Evolutionary conservation across 306 rosid species (phyloP).

Genomic region (Dalbergia cultrata): DNA sequence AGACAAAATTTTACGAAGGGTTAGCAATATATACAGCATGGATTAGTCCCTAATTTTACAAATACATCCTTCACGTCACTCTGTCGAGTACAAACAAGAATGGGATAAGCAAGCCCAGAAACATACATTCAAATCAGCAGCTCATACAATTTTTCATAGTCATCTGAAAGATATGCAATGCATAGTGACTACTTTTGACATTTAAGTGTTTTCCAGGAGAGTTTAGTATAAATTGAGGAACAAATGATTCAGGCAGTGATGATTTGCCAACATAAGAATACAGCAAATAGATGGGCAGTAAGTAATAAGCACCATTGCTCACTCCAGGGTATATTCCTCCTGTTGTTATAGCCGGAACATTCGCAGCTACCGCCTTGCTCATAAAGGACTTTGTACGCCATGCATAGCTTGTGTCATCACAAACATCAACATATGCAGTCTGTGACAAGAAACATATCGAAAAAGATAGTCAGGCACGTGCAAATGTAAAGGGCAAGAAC

Average conservation of each 20-base stretch:
- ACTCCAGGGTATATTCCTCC: slow-evolving; percentile 97
- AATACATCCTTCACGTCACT: slow-evolving; percentile 14
- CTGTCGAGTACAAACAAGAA: not conserved
- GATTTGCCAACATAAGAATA: slow-evolving; percentile 46
- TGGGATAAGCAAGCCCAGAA: not conserved
- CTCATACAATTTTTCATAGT: not conserved
- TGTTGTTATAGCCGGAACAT: slow-evolving; percentile 87
- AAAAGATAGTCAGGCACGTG: not conserved
- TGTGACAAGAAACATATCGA: slow-evolving; percentile 43
- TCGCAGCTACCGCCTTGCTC: slow-evolving; percentile 72
- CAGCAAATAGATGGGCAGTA: slow-evolving; percentile 34
- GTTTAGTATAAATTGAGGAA: slow-evolving; percentile 8
- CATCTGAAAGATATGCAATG: not conserved
- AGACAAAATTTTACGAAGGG: slow-evolving; percentile 39
- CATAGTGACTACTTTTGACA: not conserved
- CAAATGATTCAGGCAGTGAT: slow-evolving; percentile 28
- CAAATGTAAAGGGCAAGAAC: not conserved
- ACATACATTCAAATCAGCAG: slow-evolving; percentile 10
- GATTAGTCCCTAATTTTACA: not conserved
- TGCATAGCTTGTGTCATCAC: slow-evolving; percentile 82
- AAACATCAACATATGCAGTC: slow-evolving; percentile 93
- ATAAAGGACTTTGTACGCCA: slow-evolving; percentile 73
- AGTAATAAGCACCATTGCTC: slow-evolving; percentile 78
- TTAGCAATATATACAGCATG: slow-evolving; percentile 25
- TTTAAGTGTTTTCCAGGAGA: slow-evolving; percentile 11